Evolutionary conservation across 2,329 filamentous ascomycete genomes (phyloP).

Genomic region (Colletotrichum tabaci): DNA sequence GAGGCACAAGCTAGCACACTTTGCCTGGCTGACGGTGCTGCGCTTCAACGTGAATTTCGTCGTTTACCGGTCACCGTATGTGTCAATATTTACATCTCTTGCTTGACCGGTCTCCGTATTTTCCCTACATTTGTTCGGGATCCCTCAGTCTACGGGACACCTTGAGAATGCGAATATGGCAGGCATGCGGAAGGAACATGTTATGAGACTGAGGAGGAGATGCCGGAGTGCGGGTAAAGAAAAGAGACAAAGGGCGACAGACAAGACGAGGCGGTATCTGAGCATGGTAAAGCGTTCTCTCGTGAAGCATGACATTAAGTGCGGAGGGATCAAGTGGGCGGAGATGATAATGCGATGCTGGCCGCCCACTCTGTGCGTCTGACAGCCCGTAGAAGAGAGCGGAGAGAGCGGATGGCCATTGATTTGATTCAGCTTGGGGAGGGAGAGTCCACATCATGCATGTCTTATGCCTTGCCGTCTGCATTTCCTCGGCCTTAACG

Average conservation of each 20-base stretch:
- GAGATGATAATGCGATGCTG: neutral
- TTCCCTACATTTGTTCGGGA: neutral
- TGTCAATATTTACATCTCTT: neutral
- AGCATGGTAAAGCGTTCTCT: neutral
- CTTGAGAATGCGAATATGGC: neutral
- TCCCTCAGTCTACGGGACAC: neutral
- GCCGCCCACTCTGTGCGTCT: neutral
- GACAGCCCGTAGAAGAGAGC: slow-evolving; percentile 7
- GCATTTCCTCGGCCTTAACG: neutral
- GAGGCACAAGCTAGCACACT: neutral
- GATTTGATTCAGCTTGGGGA: neutral
- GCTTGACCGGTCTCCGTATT: neutral
- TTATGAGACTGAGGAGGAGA: neutral
- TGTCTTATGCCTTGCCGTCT: neutral
- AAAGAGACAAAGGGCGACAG: neutral
- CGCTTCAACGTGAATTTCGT: neutral
- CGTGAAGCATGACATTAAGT: neutral
- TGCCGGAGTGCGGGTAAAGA: neutral
- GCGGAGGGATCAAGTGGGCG: neutral
- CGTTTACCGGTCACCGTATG: too few species aligned
- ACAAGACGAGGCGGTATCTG: neutral
- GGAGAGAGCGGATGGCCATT: neutral
- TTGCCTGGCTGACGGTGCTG: too few species aligned
- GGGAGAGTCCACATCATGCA: neutral
- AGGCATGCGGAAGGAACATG: neutral